phyloP scores from a whole-genome alignment of 495 filamentous ascomycete genomes.

The Penicillium turbatum region DNA sequence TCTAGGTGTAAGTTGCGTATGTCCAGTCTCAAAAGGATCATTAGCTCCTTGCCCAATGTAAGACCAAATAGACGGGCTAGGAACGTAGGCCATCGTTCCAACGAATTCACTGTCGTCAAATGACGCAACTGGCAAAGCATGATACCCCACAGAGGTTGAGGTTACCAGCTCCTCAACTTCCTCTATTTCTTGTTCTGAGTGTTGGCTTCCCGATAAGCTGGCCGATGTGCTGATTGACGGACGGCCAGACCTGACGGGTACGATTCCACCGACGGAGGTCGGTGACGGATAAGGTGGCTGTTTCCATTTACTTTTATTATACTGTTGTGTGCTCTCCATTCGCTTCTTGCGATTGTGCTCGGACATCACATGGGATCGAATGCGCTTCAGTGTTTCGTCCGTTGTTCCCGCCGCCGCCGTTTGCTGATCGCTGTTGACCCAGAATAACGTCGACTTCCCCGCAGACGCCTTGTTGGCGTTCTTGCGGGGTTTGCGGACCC shows the following conservation, averaged over 20 bases:
- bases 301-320: slow-evolving; percentile 47
- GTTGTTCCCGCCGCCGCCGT: slow-evolving; percentile 38
- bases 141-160: not conserved
- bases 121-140: slow-evolving; percentile 4
- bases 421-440: slow-evolving; percentile 43
- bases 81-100: slow-evolving; percentile 11
- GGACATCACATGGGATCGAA: slow-evolving; percentile 50
- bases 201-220: slow-evolving; percentile 9
- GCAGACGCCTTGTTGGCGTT: slow-evolving; percentile 32
- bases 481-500: slow-evolving; percentile 42
- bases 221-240: slow-evolving; percentile 13
- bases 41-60: slow-evolving; percentile 33
- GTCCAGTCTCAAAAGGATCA: slow-evolving; percentile 41
- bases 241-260: slow-evolving; percentile 7
- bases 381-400: slow-evolving; percentile 46
- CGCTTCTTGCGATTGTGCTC: slow-evolving; percentile 50
- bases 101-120: slow-evolving; percentile 15
- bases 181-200: slow-evolving; percentile 12
- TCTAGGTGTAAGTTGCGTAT: slow-evolving; percentile 40
- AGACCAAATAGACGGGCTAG: slow-evolving; percentile 18
- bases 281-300: slow-evolving; percentile 40
- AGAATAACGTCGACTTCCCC: slow-evolving; percentile 43
- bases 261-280: slow-evolving; percentile 21
- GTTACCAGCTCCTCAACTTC: slow-evolving; percentile 12
- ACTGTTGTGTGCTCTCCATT: slow-evolving; percentile 40